Evolutionary conservation across 257 asterid genomes (phyloP).

Genomic region (Echites panduratus): DNA sequence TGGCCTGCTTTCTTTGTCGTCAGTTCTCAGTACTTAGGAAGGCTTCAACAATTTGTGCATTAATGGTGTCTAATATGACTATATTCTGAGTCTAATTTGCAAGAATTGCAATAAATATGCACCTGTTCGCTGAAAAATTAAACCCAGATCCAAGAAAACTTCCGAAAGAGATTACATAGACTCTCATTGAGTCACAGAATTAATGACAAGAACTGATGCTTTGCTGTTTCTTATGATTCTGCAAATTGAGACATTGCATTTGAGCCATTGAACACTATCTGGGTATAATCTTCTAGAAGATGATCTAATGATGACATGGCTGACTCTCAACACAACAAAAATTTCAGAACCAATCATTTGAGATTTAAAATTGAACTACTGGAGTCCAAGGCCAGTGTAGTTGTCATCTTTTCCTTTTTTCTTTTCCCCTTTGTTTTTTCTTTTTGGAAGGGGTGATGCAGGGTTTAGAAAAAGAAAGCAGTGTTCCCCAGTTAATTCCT

Average conservation of each 20-base stretch:
- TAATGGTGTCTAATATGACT: background rate
- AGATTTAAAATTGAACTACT: background rate
- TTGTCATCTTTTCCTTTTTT: background rate
- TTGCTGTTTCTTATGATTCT: background rate
- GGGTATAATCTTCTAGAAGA: background rate
- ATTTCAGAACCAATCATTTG: too few relatives aligned
- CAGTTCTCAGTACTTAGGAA: background rate
- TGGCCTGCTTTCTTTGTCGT: background rate
- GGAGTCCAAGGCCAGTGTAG: background rate
- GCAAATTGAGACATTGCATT: background rate
- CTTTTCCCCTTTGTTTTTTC: too few relatives aligned
- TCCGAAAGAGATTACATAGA: background rate
- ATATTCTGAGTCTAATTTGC: background rate
- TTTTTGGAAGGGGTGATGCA: background rate
- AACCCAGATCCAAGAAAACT: background rate
- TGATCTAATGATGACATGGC: background rate
- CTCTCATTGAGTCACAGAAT: background rate
- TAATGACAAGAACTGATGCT: background rate
- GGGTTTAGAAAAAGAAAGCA: too few relatives aligned
- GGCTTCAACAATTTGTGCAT: background rate
- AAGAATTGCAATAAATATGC: background rate
- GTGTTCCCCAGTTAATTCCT: too few relatives aligned
- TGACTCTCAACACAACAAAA: background rate
- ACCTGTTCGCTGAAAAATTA: background rate
- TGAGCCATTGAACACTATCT: background rate